Conservation (phyloP, 768 basidiomycete genomes). For the Candolleomyces efflorescens region DNA sequence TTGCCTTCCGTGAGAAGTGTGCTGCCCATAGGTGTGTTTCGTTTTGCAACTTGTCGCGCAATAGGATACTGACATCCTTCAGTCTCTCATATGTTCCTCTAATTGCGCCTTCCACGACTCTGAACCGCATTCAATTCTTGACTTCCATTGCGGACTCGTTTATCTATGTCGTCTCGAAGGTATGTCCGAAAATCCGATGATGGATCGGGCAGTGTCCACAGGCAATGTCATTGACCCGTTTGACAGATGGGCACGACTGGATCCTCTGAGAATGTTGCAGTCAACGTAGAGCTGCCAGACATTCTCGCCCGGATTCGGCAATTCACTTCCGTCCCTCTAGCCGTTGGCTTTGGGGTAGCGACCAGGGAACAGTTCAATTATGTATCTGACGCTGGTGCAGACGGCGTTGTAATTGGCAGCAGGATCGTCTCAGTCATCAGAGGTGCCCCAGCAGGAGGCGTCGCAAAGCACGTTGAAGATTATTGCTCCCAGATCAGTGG, state of each 20-base stretch:
- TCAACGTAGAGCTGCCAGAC: conserved; percentile 77
- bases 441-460: conserved; percentile 43
- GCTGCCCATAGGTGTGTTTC: conserved; percentile 64
- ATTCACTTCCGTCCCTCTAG: conserved; percentile 76
- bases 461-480: conserved; percentile 53
- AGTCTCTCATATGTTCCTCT: conserved; percentile 95
- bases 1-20: conserved; percentile 88
- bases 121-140: conserved; percentile 85
- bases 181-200: conserved; percentile 23
- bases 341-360: conserved; percentile 96
- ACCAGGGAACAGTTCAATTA: conserved; percentile 84
- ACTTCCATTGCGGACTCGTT: conserved; percentile 93
- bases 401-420: conserved; percentile 93
- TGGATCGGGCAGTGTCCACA: too few relatives aligned
- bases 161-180: conserved; percentile 98
- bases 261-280: conserved; percentile 66
- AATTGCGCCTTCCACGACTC: conserved; percentile 90
- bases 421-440: conserved; percentile 81
- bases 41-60: background rate
- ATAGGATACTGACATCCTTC: conserved; percentile 3
- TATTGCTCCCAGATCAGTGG: conserved; percentile 72
- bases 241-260: conserved; percentile 94
- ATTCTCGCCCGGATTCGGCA: conserved; percentile 81
- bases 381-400: conserved; percentile 85
- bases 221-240: background rate